Base-by-base conservation (phyloP, 2,329 filamentous ascomycete species). In the Pyricularia sp. region DNA sequence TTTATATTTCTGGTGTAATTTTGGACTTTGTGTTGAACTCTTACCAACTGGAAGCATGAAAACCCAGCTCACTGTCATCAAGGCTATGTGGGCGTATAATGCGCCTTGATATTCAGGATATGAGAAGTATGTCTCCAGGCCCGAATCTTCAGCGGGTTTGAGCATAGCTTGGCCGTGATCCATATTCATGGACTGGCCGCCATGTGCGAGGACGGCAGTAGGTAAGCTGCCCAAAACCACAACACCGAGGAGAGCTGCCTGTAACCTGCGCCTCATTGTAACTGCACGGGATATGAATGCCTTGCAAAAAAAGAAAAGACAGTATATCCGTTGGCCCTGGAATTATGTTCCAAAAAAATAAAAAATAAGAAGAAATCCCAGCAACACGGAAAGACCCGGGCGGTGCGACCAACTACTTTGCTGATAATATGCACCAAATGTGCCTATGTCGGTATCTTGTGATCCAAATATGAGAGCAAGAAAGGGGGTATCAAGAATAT, bases 61-160 rank as follows among this genome's bases (percentile, higher is more conserved):
- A 44, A 89, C 80, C 90, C 91, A 94, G 9, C 83, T 84, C 9
- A 89, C 65, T 2, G 86, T 76, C 86, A 92, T 91, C 60, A 90
- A 77, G 5, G 75, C 78, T 65, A 93, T 88, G 71, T 94, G 91
- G 65, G 83, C 82, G 70, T 89, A 81, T 70, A 94, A 87, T 68
- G 83, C 75, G 16, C 77, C 75, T 8, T 73, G 75, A 71, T 85
- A 78, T 30, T 84, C 79, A 0, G 78, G 71, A 65, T 85, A 78
- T 28, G 80, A 74, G 75, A 88, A 88, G 73, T 89, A 89, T 66
- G 79, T 85, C n/a, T 77, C 75, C 9, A 78, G 73, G 61, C 78
- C 77, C 60, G 75, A 68, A 64, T 69, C 70, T 44, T 71, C 68
- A 24, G 72, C 70, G 22, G 71, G 67, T 28, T 70, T 67, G 16